Base-by-base conservation (phyloP, 164 flowering plant genomes). In the Brasenia schreberi region DNA sequence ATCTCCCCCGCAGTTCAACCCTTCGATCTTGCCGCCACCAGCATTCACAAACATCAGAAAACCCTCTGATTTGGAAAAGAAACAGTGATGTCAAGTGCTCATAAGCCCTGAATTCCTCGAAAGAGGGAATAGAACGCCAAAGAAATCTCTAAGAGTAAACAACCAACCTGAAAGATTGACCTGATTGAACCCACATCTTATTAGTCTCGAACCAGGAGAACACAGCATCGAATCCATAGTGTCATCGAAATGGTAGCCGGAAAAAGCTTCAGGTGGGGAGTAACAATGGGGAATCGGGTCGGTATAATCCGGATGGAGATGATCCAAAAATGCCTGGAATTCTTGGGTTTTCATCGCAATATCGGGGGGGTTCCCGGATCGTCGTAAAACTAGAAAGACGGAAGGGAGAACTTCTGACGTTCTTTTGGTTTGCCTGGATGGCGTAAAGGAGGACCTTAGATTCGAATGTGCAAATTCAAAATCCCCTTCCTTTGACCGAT, bases 1-100 rank as follows among this genome's bases (percentile, higher is more conserved):
- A 66, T 87, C 94, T 9, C 77, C 65, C 65, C 70, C 11, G 58
- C 84, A 68, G 53, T 66, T 64, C 43, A 77, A 18, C 45, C 42
- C 42, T 33, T 69, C 66, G 65, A 73, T 81, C 33, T 58, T 67
- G 71, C 66, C 82, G 62, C 84, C 76, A 65, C 92, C 97, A 71
- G 89, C 77, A 82, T 87, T 90, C 18, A 90, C 79, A 79, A 87
- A 86, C 71, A 80, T 68, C 73, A 87, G 76, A 70, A 72, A 18
- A 19, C 81, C 84, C 23, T 76, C 91, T 86, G 77, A 45, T 75
- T 63, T 67, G 69, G 72, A 33, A 77, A n/a, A 68, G 39, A 19
- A 43, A 42, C 2, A 60, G 27, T 56, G 43, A 62, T 71, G 12
- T 16, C 59, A 61, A 17, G 66, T 58, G 59, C 27, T 23, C 2